Evolutionary conservation across 306 rosid genomes (phyloP).

Genomic region (Elaeagnus macrophylla): DNA sequence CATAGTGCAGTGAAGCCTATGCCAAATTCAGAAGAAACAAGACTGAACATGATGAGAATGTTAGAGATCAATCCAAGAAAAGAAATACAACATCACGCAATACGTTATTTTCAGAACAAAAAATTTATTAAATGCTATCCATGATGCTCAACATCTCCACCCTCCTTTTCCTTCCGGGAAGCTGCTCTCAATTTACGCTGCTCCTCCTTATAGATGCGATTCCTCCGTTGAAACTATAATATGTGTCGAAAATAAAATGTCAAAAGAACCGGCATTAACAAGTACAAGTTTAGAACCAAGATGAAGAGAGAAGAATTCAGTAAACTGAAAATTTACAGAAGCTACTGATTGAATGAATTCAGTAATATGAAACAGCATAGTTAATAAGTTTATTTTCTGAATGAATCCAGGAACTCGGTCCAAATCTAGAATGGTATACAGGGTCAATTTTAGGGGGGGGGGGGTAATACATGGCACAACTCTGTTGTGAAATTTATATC

Average conservation of each 20-base stretch:
- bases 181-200: constrained; percentile 88
- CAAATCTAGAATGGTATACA: too few relatives aligned
- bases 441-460: too few relatives aligned
- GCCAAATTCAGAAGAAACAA: constrained; percentile 19
- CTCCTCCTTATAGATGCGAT: constrained; percentile 92
- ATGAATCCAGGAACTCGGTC: too few relatives aligned
- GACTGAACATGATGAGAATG: constrained; percentile 30
- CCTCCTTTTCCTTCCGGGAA: constrained; percentile 52
- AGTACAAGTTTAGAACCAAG: neutral
- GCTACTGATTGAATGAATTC: too few relatives aligned
- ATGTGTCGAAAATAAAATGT: neutral
- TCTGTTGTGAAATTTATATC: too few relatives aligned
- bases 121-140: constrained; percentile 19
- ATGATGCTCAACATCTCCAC: constrained; percentile 35
- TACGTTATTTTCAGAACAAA: constrained; percentile 27
- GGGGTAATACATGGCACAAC: too few relatives aligned
- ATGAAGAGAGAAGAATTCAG: neutral
- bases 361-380: too few relatives aligned
- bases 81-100: constrained; percentile 32
- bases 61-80: constrained; percentile 17
- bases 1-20: constrained; percentile 29
- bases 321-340: neutral
- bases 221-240: constrained; percentile 71
- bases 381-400: too few relatives aligned
- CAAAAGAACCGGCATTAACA: neutral